A percentile compares a stretch with the other conserved stretches of the same genome.
Evolutionary conservation across 345 rosid species (phyloP).

Genomic region (Eucalyptus cloeziana): DNA sequence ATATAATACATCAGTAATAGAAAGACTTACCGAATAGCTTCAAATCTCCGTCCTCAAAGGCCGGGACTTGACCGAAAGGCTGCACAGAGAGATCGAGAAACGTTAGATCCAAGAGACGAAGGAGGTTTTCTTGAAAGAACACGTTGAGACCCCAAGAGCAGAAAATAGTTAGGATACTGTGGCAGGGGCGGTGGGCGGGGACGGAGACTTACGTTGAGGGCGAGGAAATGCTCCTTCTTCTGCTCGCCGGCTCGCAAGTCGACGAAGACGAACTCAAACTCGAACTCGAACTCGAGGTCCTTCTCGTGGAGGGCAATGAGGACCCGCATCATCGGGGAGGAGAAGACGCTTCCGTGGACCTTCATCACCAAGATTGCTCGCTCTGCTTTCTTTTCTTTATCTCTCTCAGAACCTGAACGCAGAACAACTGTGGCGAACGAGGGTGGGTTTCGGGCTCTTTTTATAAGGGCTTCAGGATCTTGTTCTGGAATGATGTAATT

Average conservation of each 20-base stretch:
- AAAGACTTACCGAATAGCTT: constrained; percentile 38
- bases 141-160: background rate
- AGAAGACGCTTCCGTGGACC: constrained; percentile 1
- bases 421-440: background rate
- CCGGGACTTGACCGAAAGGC: constrained; percentile 82
- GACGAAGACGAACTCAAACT: constrained; percentile 9
- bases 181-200: background rate
- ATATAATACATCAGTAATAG: background rate
- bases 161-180: background rate
- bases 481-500: background rate
- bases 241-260: constrained; percentile 7
- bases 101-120: constrained; percentile 7
- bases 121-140: constrained; percentile 10
- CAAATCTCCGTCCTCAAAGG: constrained; percentile 49
- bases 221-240: constrained; percentile 9
- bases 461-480: background rate
- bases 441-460: background rate
- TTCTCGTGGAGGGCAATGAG: constrained; percentile 13
- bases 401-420: background rate
- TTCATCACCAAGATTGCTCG: background rate
- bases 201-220: background rate
- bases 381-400: background rate
- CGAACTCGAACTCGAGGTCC: constrained; percentile 13
- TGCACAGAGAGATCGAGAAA: constrained; percentile 36
- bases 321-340: constrained; percentile 4